Evolutionary conservation across 2,329 filamentous ascomycete species (phyloP), one percentile per base, ranked within the genome.

Genomic region (Talaromyces sp.): DNA sequence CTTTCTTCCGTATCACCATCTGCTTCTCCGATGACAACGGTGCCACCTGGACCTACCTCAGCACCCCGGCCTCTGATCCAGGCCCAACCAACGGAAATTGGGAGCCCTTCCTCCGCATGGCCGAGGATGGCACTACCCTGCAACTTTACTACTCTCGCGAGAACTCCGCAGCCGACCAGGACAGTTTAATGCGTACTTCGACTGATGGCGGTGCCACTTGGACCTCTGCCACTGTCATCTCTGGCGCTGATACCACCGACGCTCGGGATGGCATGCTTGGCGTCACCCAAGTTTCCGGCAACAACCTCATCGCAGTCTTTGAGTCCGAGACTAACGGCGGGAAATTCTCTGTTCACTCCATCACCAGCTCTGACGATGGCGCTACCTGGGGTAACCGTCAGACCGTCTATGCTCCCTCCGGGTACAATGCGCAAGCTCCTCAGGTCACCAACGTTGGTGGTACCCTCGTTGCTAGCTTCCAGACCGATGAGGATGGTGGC

Each of bases 91-190:
- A 61, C 25, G 64, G 64, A 19, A 50, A 50, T 31, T 66, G 64
- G 64, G 64, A 66, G 19, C 64, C 64, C 1, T 66, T 66, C 39
- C 54, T 66, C 15, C 64, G 64, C 2, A 60, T 63, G 13, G 64
- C 60, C 8, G 56, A 64, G 33, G 47, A 65, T 43, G 27, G 27
- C 17, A 61, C 11, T 3, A 63, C 52, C 1, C 25, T 66, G 27
- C 64, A 66, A 59, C 47, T 66, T 6, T 63, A 63, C 35, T 66
- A 63, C 45, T 66, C 64, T 43, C 61, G 56, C 39, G 61, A 66
- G 10, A 54, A 59, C 45, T 54, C 60, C 4, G 49, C 35, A 4
- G 33, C 39, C 27, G 64, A 66, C 27, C 64, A 66, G 50, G 56
- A 63, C 35, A 66, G 45, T 37, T 27, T 66, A 35, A 63, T 66